phyloP scores from a whole-genome alignment of 495 filamentous ascomycete species.

The Tuber borchii region DNA sequence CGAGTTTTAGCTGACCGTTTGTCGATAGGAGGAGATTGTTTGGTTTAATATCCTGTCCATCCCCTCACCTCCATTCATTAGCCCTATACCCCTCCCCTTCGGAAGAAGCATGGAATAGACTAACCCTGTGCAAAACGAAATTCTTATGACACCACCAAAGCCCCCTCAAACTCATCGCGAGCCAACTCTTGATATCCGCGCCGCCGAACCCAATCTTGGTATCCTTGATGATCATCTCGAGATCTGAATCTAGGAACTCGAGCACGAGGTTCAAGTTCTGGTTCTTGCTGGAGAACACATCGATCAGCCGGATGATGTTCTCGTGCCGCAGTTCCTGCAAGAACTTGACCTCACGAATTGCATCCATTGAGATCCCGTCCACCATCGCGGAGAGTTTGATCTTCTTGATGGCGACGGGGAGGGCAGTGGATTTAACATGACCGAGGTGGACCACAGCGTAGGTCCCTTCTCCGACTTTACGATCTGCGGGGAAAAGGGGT shows the following conservation, averaged over 20 bases:
- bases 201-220: constrained; percentile 64
- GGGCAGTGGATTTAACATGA: constrained; percentile 59
- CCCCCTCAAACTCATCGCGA: constrained; percentile 88
- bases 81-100: background rate
- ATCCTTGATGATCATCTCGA: constrained; percentile 89
- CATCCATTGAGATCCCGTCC: constrained; percentile 87
- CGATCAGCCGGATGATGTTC: constrained; percentile 84
- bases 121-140: constrained; percentile 74
- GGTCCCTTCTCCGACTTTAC: constrained; percentile 90
- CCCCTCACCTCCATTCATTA: background rate
- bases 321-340: constrained; percentile 92
- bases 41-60: constrained; percentile 76
- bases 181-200: constrained; percentile 96
- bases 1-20: constrained; percentile 87
- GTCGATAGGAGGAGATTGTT: constrained; percentile 94
- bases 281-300: constrained; percentile 88
- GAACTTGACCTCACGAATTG: constrained; percentile 89
- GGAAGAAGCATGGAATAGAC: background rate
- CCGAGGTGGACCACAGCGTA: constrained; percentile 94
- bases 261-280: constrained; percentile 90
- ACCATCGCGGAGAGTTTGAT: constrained; percentile 66
- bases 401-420: constrained; percentile 91
- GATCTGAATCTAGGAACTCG: constrained; percentile 88
- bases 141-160: constrained; percentile 97
- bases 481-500: constrained; percentile 49